phyloP scores from a whole-genome alignment of 225 moss, liverwort and hornwort species.

The Antitrichia curtipendula region DNA sequence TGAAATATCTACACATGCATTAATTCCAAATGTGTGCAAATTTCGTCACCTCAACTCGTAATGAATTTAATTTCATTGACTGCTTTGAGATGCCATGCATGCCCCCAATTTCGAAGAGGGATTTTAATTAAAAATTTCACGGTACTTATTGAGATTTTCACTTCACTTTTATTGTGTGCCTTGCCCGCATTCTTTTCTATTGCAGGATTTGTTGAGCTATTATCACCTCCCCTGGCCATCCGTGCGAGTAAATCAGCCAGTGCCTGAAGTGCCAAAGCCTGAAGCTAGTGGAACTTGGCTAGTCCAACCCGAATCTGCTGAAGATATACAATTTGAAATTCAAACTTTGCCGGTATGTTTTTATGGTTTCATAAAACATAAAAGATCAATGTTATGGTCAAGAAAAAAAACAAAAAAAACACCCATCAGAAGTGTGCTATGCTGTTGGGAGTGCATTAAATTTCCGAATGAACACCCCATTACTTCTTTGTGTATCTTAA shows the following conservation, averaged over 20 bases:
- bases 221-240: conserved; percentile 13
- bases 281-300: not conserved
- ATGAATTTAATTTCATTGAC: not conserved
- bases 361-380: not conserved
- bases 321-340: conserved; percentile 14
- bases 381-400: too few relatives aligned
- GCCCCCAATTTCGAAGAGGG: not conserved
- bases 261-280: not conserved
- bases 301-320: not conserved
- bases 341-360: conserved; percentile 32
- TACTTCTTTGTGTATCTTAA: not conserved
- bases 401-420: too few relatives aligned
- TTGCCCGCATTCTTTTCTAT: not conserved
- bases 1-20: not conserved
- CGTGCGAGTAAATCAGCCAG: not conserved
- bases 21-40: not conserved
- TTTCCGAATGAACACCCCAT: not conserved
- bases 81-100: not conserved
- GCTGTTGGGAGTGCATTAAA: not conserved
- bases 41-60: not conserved
- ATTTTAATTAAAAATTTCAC: not conserved
- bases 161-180: too few relatives aligned
- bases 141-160: not conserved
- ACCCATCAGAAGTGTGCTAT: not conserved
- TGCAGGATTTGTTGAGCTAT: conserved; percentile 19